phyloP scores from a whole-genome alignment of 1,284 basidiomycete species.

The Sphaerobolus stellatus region DNA sequence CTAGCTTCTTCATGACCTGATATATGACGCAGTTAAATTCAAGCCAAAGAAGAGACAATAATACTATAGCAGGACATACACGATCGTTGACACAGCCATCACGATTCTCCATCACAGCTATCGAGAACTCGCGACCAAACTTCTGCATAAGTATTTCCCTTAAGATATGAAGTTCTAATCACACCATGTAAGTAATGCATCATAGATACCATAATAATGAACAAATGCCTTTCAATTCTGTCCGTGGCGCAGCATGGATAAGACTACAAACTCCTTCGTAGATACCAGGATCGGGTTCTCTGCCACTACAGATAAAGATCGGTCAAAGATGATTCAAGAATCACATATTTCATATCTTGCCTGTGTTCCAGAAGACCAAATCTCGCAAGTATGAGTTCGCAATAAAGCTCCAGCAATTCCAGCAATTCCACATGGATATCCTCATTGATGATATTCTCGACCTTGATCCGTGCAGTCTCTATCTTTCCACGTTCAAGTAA shows the following conservation, averaged over 20 bases:
- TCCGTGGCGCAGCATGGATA: conserved; percentile 88
- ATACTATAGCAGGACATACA: conserved; percentile 43
- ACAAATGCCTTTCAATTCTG: conserved; percentile 78
- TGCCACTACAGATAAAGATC: conserved; percentile 45
- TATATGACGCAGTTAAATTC: neutral
- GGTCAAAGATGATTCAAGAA: neutral
- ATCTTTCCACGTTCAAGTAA: conserved; percentile 77
- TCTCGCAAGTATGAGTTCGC: conserved; percentile 87
- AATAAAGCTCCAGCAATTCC: conserved; percentile 92
- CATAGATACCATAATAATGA: no score
- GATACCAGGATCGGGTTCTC: conserved; percentile 82
- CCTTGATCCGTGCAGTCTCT: conserved; percentile 82
- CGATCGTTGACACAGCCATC: conserved; percentile 78
- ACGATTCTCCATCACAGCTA: conserved; percentile 79
- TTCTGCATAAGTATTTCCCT: conserved; percentile 95
- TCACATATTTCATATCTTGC: no score
- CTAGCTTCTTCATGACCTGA: conserved; percentile 73
- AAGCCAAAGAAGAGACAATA: conserved; percentile 1
- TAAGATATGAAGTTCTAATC: conserved; percentile 83
- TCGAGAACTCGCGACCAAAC: conserved; percentile 82
- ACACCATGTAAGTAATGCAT: no score
- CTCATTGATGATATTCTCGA: conserved; percentile 63
- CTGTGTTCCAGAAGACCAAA: conserved; percentile 89
- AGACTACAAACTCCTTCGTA: conserved; percentile 76
- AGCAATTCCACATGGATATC: conserved; percentile 85